These are phyloP conservation scores for Pseudomonodictys pantanalensis DNA, from an alignment of 495 filamentous ascomycete genomes.

Conservation along the genomic window DNA sequence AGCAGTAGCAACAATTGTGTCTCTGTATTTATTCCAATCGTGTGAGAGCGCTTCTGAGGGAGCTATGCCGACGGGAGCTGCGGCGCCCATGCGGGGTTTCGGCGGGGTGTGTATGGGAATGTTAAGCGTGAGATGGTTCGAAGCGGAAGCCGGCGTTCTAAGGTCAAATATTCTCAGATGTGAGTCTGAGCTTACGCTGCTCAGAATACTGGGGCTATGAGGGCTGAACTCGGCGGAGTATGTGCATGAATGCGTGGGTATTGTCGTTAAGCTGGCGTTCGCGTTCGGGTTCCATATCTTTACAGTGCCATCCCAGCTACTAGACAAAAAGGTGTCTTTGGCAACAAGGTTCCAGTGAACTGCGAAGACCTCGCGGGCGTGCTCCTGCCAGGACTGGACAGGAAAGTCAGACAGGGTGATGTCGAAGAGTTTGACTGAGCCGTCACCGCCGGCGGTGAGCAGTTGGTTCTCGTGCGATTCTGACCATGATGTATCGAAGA, in stretches of 20 bases:
- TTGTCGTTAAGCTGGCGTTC: conserved; percentile 67
- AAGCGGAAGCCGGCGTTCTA: conserved; percentile 71
- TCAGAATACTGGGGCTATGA: conserved; percentile 72
- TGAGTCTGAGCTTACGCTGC: conserved; percentile 78
- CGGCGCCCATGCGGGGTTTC: conserved; percentile 39
- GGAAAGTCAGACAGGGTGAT: conserved; percentile 73
- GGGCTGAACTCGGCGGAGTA: conserved; percentile 83
- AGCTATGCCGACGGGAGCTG: conserved; percentile 47
- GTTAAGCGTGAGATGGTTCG: conserved; percentile 73
- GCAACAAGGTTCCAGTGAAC: conserved; percentile 86
- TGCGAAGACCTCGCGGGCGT: conserved; percentile 85
- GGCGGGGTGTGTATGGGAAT: conserved; percentile 73
- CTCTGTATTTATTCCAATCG: conserved; percentile 98
- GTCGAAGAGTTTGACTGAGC: conserved; percentile 92
- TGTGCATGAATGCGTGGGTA: conserved; percentile 87
- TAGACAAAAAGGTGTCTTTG: conserved; percentile 86
- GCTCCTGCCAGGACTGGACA: conserved; percentile 83
- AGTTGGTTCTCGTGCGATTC: conserved; percentile 94
- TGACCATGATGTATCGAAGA: conserved; percentile 91
- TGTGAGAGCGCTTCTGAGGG: conserved; percentile 84
- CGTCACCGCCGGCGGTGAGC: conserved; percentile 81
- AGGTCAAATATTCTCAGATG: conserved; percentile 87
- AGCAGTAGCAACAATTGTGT: conserved; percentile 74
- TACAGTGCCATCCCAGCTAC: conserved; percentile 90
- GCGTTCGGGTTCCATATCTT: conserved; percentile 85